Base-by-base conservation (phyloP, 2,329 filamentous ascomycete species). In the Penicillium sp. region DNA sequence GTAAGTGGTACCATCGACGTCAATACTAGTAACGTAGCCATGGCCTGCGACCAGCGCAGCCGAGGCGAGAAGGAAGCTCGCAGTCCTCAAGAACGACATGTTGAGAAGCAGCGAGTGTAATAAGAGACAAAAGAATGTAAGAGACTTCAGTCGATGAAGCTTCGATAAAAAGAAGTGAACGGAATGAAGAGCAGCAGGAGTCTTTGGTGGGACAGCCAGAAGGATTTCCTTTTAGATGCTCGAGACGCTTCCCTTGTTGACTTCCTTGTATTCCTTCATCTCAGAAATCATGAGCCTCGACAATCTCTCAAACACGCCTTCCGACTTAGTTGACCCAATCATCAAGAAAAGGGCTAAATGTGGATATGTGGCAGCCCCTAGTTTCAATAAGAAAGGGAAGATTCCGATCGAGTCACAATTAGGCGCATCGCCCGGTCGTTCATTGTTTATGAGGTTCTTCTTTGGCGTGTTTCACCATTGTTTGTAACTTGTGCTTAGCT, bases 1-100 rank as follows among this genome's bases (percentile, higher is more conserved):
- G 40, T 73, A 71, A 42, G 70, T 70, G n/a, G 23, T 49, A 29
- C 67, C 66, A 37, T 62, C 60, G 23, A 64, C 61, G 8, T 68
- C 49, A 24, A 71, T 65, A 18, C 63, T 66, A 13, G 54, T 60
- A 24, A 74, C 67, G 24, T 63, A 69, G 37, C 68, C 72, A 55
- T 74, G 71, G 33, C 67, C 71, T 43, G 66, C 60, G 39, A 69
- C 69, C 42, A 66, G 56, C 24, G 67, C 59, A 34, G 65, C 56
- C 5, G 66, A 65, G 46, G 60, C 65, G 23, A 73, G 58, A 30
- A 68, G 17, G 8, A 58, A 45, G 21, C 57, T 34, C 45, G 60
- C 55, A 26, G 66, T 51, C 53, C 65, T 67, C 32, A 61, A 64
- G 42, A 66, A 40, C 30, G 58, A 17, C 67, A 69, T 69, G 17